Percentiles rank a stretch among this genome's conserved stretches.
Evolutionary conservation across 2,329 filamentous ascomycete genomes (phyloP).

Genomic region (Pseudofabraea citricarpa): DNA sequence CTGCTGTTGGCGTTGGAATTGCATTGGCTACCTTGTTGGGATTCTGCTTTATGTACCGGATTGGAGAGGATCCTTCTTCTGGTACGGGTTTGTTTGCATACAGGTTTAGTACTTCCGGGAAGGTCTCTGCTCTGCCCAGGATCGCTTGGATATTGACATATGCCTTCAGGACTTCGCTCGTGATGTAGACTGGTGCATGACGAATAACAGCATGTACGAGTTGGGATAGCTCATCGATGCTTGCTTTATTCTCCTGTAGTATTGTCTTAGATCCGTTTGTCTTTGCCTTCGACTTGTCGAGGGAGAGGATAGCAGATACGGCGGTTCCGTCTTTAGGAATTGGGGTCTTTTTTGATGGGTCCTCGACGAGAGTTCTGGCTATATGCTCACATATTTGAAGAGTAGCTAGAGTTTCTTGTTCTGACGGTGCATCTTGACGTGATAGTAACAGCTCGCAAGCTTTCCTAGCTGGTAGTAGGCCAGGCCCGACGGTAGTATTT

Average conservation of each 20-base stretch:
- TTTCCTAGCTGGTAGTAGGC: slow-evolving; percentile 15
- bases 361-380: slow-evolving; percentile 17
- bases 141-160: slow-evolving; percentile 76
- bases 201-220: slow-evolving; percentile 66
- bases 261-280: slow-evolving; percentile 12
- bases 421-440: slow-evolving; percentile 15
- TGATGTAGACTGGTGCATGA: slow-evolving; percentile 76
- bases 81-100: slow-evolving; percentile 82
- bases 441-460: slow-evolving; percentile 17
- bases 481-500: too few species aligned
- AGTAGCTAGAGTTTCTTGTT: slow-evolving; percentile 13
- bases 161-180: slow-evolving; percentile 61
- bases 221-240: slow-evolving; percentile 47
- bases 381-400: slow-evolving; percentile 18
- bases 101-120: slow-evolving; percentile 75
- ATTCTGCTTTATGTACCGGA: slow-evolving; percentile 57
- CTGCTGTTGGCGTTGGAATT: slow-evolving; percentile 65
- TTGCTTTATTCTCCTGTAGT: slow-evolving; percentile 10
- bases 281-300: slow-evolving; percentile 26
- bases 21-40: slow-evolving; percentile 67
- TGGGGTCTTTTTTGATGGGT: slow-evolving; percentile 12
- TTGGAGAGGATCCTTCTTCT: slow-evolving; percentile 49
- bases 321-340: slow-evolving; percentile 29
- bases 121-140: slow-evolving; percentile 67
- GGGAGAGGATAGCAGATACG: slow-evolving; percentile 49